phyloP scores from a whole-genome alignment of 164 flowering plant genomes.

The Annona squamosa region DNA sequence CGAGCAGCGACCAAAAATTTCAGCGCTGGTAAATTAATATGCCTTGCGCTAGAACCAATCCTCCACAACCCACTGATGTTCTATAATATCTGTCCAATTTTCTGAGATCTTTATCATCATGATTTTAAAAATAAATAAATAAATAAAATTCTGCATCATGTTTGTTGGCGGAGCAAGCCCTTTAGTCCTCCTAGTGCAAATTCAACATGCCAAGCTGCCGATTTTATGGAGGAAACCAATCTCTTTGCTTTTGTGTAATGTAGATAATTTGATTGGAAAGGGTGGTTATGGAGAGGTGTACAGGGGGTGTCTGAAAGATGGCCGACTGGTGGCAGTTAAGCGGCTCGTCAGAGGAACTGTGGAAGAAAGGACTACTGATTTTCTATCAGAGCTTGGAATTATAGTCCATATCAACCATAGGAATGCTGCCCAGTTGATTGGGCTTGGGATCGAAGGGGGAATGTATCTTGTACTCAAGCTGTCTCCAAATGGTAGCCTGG shows the following conservation, averaged over 20 bases:
- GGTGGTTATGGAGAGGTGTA: slow-evolving; percentile 96
- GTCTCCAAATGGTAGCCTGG: slow-evolving; percentile 84
- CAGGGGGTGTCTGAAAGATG: slow-evolving; percentile 63
- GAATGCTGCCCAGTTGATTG: slow-evolving; percentile 75
- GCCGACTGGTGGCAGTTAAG: slow-evolving; percentile 68
- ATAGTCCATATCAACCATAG: slow-evolving; percentile 87
- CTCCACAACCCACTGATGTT: background rate
- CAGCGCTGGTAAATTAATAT: slow-evolving; percentile 40
- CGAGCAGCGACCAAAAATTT: slow-evolving; percentile 70
- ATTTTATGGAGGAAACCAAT: background rate
- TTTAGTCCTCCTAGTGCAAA: background rate
- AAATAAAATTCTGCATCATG: background rate
- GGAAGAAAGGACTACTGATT: slow-evolving; percentile 71
- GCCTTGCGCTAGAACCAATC: background rate
- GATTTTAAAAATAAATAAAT: no score
- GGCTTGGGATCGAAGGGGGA: slow-evolving; percentile 93
- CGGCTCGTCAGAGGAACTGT: slow-evolving; percentile 54
- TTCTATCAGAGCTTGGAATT: slow-evolving; percentile 87
- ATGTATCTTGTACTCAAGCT: slow-evolving; percentile 85
- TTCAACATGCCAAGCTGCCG: background rate
- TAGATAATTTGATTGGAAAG: slow-evolving; percentile 78
- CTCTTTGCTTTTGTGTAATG: background rate
- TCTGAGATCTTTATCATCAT: no score
- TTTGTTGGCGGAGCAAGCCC: background rate
- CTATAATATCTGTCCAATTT: no score